A percentile compares a stretch with the other conserved stretches of the same genome.
Conservation (phyloP, 2,329 filamentous ascomycete genomes). For the Bipolaris oryzae region DNA sequence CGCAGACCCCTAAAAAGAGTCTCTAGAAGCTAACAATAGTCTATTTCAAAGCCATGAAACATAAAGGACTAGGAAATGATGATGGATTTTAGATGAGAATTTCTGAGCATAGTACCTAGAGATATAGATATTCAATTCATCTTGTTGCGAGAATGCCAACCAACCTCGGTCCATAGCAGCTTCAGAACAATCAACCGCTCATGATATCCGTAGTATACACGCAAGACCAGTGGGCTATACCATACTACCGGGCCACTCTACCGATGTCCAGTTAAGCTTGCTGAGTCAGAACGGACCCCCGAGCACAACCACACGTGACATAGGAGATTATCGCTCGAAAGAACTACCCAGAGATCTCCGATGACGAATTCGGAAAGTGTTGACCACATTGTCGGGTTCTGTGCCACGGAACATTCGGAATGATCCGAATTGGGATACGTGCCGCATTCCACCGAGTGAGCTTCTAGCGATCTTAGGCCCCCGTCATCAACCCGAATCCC, state of each 20-base stretch:
- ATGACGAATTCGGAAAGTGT: neutral
- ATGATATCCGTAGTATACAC: neutral
- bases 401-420: neutral
- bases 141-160: neutral
- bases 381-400: neutral
- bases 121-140: neutral
- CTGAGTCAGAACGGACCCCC: neutral
- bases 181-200: neutral
- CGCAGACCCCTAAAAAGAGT: neutral
- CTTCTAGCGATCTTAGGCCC: neutral
- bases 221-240: neutral
- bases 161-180: neutral
- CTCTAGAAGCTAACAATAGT: neutral
- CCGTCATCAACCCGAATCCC: constrained; percentile 40
- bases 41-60: neutral
- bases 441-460: constrained; percentile 1
- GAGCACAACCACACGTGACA: neutral
- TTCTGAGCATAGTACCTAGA: neutral
- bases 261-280: neutral
- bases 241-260: neutral
- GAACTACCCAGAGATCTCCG: neutral
- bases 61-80: neutral
- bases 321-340: neutral
- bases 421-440: neutral
- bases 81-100: neutral